A percentile compares a stretch with the other conserved stretches of the same genome.
phyloP scores from a whole-genome alignment of 2,329 filamentous ascomycete genomes.

The Colletotrichum theobromicola region DNA sequence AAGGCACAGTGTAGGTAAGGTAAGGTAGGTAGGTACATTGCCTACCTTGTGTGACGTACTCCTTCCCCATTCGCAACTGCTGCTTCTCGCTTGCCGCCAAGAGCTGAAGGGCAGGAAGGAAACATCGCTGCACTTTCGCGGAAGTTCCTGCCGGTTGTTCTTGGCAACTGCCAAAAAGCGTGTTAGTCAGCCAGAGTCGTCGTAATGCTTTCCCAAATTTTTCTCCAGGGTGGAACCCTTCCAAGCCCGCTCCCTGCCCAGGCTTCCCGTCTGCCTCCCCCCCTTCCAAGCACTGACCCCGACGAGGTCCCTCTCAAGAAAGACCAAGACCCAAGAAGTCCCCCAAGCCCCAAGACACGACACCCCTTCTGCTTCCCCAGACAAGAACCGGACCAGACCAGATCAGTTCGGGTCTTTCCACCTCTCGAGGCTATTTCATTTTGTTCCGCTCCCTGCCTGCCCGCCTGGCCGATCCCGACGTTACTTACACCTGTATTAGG shows the following conservation, averaged over 20 bases:
- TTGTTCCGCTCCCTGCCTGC: background rate
- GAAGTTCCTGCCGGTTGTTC: slow-evolving; percentile 17
- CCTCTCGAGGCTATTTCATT: background rate
- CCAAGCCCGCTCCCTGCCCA: background rate
- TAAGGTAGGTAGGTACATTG: no score
- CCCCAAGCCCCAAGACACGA: slow-evolving; percentile 10
- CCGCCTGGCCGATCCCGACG: background rate
- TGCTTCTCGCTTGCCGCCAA: background rate
- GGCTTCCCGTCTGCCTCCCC: background rate
- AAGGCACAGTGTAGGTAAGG: no score
- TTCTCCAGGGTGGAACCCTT: slow-evolving; percentile 8
- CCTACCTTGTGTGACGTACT: background rate
- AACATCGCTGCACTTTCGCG: background rate
- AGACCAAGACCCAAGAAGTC: slow-evolving; percentile 13
- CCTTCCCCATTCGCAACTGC: background rate
- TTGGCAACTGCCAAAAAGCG: background rate
- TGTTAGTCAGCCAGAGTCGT: slow-evolving; percentile 20
- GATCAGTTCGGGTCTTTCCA: background rate
- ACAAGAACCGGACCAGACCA: background rate
- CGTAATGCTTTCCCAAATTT: slow-evolving; percentile 22
- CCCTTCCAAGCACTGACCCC: background rate
- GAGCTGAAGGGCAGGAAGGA: background rate
- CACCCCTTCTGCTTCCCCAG: background rate
- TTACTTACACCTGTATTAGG: background rate
- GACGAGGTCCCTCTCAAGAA: background rate